Conservation (phyloP, 2,329 filamentous ascomycete genomes). For the Xylaria multiplex region DNA sequence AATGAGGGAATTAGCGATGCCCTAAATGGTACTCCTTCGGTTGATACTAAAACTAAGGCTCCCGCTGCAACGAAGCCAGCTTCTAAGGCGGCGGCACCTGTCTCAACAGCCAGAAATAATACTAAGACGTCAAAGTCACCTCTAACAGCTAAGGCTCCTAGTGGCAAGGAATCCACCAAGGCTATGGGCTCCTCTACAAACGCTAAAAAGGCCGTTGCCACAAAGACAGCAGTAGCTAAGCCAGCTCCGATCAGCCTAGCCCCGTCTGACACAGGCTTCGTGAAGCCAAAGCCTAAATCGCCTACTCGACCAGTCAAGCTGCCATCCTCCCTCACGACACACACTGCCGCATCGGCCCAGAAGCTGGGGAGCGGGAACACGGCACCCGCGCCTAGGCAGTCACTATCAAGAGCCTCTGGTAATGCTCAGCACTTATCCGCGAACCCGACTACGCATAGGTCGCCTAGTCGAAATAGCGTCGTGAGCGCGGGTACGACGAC, state of each 20-base stretch:
- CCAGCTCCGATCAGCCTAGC: slow-evolving; percentile 55
- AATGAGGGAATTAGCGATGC: slow-evolving; percentile 34
- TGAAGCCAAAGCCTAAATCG: slow-evolving; percentile 72
- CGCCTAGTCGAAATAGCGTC: slow-evolving; percentile 59
- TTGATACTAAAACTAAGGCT: slow-evolving; percentile 48
- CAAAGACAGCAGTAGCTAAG: slow-evolving; percentile 52
- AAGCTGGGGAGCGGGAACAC: slow-evolving; percentile 59
- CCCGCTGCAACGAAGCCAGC: slow-evolving; percentile 40
- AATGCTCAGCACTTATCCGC: slow-evolving; percentile 48
- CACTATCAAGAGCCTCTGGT: slow-evolving; percentile 55
- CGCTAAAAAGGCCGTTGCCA: slow-evolving; percentile 46
- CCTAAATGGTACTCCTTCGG: slow-evolving; percentile 41
- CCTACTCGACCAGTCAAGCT: slow-evolving; percentile 75
- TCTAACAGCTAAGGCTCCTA: slow-evolving; percentile 49
- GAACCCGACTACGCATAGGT: slow-evolving; percentile 50
- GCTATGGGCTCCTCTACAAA: slow-evolving; percentile 50
- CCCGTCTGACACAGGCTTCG: slow-evolving; percentile 56
- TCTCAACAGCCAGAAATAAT: slow-evolving; percentile 47
- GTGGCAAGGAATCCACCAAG: slow-evolving; percentile 51
- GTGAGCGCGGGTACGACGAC: slow-evolving; percentile 46
- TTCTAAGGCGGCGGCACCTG: slow-evolving; percentile 39
- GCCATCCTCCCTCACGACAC: slow-evolving; percentile 73
- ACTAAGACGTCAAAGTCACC: slow-evolving; percentile 54
- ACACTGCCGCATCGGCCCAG: slow-evolving; percentile 74
- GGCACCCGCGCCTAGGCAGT: slow-evolving; percentile 50